These are phyloP conservation scores for Flaveria robusta DNA, from an alignment of 129 eudicot species.

Conservation along the genomic window DNA sequence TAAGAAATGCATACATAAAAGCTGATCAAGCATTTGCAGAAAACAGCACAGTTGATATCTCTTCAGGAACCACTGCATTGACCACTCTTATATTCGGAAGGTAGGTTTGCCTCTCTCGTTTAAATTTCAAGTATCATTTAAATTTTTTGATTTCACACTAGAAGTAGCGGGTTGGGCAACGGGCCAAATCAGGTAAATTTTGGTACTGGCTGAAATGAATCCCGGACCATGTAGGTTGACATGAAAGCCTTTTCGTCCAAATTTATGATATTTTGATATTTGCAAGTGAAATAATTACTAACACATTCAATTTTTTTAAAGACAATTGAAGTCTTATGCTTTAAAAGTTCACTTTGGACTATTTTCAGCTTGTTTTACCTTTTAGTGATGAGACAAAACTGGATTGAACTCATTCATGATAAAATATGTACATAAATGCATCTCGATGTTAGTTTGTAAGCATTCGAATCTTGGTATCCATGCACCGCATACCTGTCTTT, in stretches of 20 bases:
- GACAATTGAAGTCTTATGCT: background rate
- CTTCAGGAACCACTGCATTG: constrained; percentile 94
- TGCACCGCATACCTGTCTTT: background rate
- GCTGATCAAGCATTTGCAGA: constrained; percentile 88
- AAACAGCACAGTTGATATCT: constrained; percentile 59
- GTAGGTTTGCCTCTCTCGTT: constrained; percentile 38
- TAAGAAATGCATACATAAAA: constrained; percentile 74
- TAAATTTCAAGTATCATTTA: constrained; percentile 6
- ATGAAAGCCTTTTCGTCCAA: background rate
- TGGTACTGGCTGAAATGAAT: background rate
- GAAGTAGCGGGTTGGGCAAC: background rate
- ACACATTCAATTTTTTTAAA: background rate
- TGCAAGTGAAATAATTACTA: background rate
- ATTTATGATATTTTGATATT: background rate
- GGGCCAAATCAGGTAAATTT: background rate
- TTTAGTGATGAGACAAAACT: background rate
- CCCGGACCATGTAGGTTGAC: background rate
- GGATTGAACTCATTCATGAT: background rate
- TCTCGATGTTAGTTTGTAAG: background rate
- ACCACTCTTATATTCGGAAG: constrained; percentile 81
- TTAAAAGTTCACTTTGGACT: background rate
- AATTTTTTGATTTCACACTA: constrained; percentile 5
- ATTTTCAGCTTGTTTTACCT: background rate
- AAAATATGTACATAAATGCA: background rate
- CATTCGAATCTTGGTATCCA: background rate